Conservation (phyloP, 2,329 filamentous ascomycete species). For the Penicillium sp. region DNA sequence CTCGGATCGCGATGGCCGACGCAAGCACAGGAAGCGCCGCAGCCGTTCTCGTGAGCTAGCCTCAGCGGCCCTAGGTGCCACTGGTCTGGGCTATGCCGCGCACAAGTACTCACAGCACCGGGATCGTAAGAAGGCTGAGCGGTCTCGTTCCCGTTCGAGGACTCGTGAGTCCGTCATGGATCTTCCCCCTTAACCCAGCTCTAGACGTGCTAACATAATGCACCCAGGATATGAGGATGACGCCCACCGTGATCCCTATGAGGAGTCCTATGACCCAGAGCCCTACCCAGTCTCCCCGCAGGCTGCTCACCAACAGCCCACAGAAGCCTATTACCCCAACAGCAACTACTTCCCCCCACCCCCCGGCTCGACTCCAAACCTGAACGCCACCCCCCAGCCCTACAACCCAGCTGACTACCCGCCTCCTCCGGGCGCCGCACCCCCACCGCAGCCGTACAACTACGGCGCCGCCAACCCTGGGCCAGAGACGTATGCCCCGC, state of each 20-base stretch:
- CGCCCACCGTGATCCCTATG: slow-evolving; percentile 40
- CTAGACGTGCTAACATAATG: slow-evolving; percentile 15
- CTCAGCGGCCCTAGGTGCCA: slow-evolving; percentile 59
- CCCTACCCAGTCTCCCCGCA: slow-evolving; percentile 43
- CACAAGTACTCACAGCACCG: slow-evolving; percentile 60
- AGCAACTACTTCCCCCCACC: slow-evolving; percentile 48
- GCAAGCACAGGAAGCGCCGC: slow-evolving; percentile 37
- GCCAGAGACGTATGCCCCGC: slow-evolving; percentile 43
- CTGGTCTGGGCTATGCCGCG: slow-evolving; percentile 58
- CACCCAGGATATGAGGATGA: slow-evolving; percentile 33
- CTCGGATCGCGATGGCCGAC: slow-evolving; percentile 38
- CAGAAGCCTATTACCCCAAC: slow-evolving; percentile 44
- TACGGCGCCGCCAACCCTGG: slow-evolving; percentile 39
- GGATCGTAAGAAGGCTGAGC: slow-evolving; percentile 58
- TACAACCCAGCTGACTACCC: slow-evolving; percentile 46
- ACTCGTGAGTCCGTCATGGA: slow-evolving; percentile 44
- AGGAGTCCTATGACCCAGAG: slow-evolving; percentile 44
- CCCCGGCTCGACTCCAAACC: slow-evolving; percentile 35
- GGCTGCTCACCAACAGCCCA: slow-evolving; percentile 33
- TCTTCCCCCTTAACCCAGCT: background rate
- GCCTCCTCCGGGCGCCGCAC: slow-evolving; percentile 44
- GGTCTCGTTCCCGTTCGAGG: slow-evolving; percentile 49
- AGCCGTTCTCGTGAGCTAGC: slow-evolving; percentile 51
- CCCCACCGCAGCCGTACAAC: slow-evolving; percentile 41
- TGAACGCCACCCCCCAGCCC: slow-evolving; percentile 27